A percentile compares a stretch with the other conserved stretches of the same genome.
These are phyloP conservation scores for Populus pruinosa DNA, from an alignment of 345 rosid species.

Conservation along the genomic window DNA sequence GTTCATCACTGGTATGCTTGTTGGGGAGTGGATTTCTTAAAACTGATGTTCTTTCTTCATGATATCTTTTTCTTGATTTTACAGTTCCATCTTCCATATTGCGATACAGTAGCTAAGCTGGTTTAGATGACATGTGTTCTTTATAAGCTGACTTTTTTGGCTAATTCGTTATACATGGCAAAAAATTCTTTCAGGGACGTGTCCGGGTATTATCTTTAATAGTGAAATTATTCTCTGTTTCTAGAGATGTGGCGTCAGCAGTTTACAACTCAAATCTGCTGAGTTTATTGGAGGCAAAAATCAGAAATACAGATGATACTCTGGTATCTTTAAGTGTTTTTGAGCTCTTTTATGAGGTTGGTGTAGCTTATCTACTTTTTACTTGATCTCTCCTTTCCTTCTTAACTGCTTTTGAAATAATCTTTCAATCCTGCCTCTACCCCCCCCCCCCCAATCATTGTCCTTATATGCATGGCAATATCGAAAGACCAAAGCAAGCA, in stretches of 20 bases:
- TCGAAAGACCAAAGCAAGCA: too few relatives aligned
- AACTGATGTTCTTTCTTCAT: neutral
- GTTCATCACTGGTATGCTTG: conserved; percentile 65
- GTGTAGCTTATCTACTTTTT: conserved; percentile 13
- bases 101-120: neutral
- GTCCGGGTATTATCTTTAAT: conserved; percentile 70
- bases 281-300: conserved; percentile 67
- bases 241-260: conserved; percentile 61
- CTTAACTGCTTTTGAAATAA: neutral
- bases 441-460: too few relatives aligned
- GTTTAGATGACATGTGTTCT: neutral
- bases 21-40: neutral
- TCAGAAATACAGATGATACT: conserved; percentile 56
- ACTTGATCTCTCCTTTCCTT: neutral
- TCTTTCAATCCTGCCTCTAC: too few relatives aligned
- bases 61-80: neutral
- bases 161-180: neutral
- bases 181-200: conserved; percentile 60
- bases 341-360: conserved; percentile 89
- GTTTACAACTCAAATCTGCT: conserved; percentile 62
- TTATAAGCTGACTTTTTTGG: neutral
- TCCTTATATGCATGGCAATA: too few relatives aligned
- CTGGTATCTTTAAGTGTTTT: conserved; percentile 61
- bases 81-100: neutral
- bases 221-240: conserved; percentile 84